Base-by-base conservation (phyloP, 2,329 filamentous ascomycete genomes). In the Xylogone sp. region DNA sequence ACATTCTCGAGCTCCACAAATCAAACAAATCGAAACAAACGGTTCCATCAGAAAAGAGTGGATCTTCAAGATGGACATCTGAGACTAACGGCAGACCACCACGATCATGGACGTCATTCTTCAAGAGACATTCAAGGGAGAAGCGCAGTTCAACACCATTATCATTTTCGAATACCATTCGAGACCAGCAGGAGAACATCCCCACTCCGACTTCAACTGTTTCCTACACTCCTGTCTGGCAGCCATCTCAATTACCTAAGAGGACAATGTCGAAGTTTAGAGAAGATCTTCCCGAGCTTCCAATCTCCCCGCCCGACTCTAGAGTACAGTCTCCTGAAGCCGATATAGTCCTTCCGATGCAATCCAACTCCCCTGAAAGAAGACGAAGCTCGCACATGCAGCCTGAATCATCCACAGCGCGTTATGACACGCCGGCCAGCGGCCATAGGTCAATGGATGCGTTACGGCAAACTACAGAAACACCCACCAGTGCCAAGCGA, bases 141-240 rank as follows among this genome's bases (percentile, higher is more conserved):
- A 75, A 79, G 71, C 82, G 69, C 65, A 73, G 65, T 69, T 79
- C 65, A 56, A 76, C 65, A 2, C 79, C 87, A 3, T 87, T 89
- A 0, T 91, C 92, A n/a, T 94, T 96, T 65, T 91, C 90, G 3
- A 96, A 96, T 63, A 89, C 90, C 0, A 96, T 92, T 1, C 82
- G 91, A 56, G 92, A 96, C 63, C 43, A 45, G 22, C 50, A 56
- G 34, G 56, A 53, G 39, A 48, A n/a, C n/a, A n/a, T n/a, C 58
- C 46, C 21, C 4, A 18, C 34, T n/a, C n/a, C 34, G n/a, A 18
- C 34, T 39, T 16, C 34, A 18, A 39, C 34, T 4, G 34, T 18
- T 9, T 20, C 53, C 21, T 64, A 65, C 27, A 58, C 58, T 19
- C 59, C 62, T 42, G 57, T 62, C 42, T 52, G 57, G 50, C 51